Base-by-base conservation (phyloP, 345 rosid genomes). In the Rubroshorea leprosula region DNA sequence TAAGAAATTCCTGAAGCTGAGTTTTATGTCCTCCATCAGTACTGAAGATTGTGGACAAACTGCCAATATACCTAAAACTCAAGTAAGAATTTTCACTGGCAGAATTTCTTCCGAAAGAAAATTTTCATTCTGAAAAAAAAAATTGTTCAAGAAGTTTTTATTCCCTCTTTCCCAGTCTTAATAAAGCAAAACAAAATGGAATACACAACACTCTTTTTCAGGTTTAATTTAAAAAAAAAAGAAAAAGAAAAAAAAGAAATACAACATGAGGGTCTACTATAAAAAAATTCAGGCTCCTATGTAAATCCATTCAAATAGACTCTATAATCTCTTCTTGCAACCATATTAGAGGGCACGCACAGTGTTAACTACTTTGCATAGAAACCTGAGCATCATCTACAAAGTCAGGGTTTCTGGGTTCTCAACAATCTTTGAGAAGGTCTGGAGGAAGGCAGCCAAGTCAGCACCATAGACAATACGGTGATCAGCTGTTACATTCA, bases 401-500 rank as follows among this genome's bases (percentile, higher is more conserved):
- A 89, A 68, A 55, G 97, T 86, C 62, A 93, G 80, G 76, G 83
- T 76, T 47, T 85, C 96, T 19, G 97, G 94, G 73, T 84, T 82
- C 76, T 82, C 86, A 53, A 93, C 53, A 46, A 93, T 86, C 87
- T 85, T 86, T 56, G 97, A 78, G 63, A 89, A 89, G n/a, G 97
- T 86, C 69, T 80, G 84, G 53, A 93, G 89, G 78, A 86, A 89
- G 48, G 91, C 84, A 15, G 99, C 97, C 78, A 89, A 80, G 78
- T 93, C 91, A 57, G 99, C 99, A 51, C 99, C 97, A 35, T 89
- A 89, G 16, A 89, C 55, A 39, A 93, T 86, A 22, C 91, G 81
- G 79, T 89, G 96, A 77, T 93, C 99, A 11, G 97, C 96, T 18
- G 99, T 89, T 61, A 89, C 97, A 68, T 93, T 93, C 75, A 89